A percentile compares a stretch with the other conserved stretches of the same genome.
These are phyloP conservation scores for Backusella tuberculispora DNA, from an alignment of 192 early-diverging fungal species.

Conservation along the genomic window DNA sequence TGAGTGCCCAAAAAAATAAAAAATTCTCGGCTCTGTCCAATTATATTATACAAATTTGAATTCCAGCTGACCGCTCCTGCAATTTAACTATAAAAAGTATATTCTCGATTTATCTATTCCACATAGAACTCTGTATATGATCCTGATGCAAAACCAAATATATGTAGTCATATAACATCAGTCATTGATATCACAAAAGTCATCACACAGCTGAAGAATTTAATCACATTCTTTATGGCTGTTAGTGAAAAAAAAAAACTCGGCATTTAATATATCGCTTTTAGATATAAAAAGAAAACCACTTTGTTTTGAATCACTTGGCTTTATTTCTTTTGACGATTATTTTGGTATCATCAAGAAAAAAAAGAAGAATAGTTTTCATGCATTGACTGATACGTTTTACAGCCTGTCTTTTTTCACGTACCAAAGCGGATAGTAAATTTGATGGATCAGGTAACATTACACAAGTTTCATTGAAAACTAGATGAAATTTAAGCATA, in stretches of 20 bases:
- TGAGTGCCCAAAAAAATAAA: neutral
- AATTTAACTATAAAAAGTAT: neutral
- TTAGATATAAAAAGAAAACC: too few relatives aligned
- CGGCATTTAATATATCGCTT: neutral
- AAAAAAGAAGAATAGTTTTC: neutral
- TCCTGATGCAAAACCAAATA: neutral
- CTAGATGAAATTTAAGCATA: neutral
- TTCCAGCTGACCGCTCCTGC: neutral
- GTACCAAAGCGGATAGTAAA: neutral
- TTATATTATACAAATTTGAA: neutral
- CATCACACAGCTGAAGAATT: neutral
- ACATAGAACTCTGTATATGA: neutral
- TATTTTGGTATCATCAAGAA: neutral
- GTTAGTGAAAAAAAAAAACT: neutral
- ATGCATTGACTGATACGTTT: neutral
- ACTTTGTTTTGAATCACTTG: too few relatives aligned
- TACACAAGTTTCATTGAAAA: constrained; percentile 1
- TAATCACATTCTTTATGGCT: neutral
- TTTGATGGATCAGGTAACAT: constrained; percentile 5
- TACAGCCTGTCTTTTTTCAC: neutral
- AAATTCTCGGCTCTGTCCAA: neutral
- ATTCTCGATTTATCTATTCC: too few relatives aligned
- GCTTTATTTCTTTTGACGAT: too few relatives aligned
- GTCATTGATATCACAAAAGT: neutral
- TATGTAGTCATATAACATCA: neutral